Conservation (phyloP, 75 land plant species). For the Picea sitchensis region DNA sequence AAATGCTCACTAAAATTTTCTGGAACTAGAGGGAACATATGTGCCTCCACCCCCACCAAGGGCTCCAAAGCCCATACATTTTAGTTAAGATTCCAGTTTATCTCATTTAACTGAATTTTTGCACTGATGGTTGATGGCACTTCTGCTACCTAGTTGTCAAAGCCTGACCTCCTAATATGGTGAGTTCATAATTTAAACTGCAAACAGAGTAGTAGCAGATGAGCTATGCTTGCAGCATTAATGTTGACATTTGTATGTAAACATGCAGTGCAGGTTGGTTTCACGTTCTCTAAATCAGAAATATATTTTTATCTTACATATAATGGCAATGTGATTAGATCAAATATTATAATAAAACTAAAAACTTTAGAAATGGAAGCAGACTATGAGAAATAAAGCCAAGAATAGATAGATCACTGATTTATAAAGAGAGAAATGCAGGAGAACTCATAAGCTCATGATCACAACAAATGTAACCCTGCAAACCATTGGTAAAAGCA, state of each 20-base stretch:
- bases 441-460: background rate
- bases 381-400: background rate
- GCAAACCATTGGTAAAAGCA: background rate
- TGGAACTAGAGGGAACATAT: no score
- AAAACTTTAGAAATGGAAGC: background rate
- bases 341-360: background rate
- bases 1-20: no score
- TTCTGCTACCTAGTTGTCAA: background rate
- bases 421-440: background rate
- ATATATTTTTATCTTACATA: background rate
- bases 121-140: background rate
- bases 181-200: background rate
- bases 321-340: background rate
- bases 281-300: background rate
- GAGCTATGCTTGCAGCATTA: background rate
- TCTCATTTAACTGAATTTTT: background rate
- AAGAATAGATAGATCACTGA: background rate
- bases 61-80: no score
- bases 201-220: background rate
- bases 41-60: no score
- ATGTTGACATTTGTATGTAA: background rate
- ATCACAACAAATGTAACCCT: background rate
- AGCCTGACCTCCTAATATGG: background rate
- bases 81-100: background rate
- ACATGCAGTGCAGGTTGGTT: background rate